These are phyloP conservation scores for Rhododendron kiyosumense DNA, from an alignment of 148 eudicot species.

Conservation along the genomic window DNA sequence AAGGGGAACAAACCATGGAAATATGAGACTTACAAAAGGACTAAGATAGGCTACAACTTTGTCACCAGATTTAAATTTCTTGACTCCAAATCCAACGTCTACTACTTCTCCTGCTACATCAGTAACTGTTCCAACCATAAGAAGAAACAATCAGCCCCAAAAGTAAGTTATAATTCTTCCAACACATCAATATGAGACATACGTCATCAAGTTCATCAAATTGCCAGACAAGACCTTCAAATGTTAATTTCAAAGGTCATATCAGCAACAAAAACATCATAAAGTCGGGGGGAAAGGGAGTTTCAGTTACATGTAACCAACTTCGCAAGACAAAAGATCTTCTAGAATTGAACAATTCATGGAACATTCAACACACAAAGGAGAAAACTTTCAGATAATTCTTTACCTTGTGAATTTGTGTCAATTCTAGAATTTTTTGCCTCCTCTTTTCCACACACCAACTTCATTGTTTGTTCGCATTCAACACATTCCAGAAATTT, in stretches of 20 bases:
- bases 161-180: neutral
- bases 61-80: slow-evolving; percentile 61
- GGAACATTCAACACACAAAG: neutral
- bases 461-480: neutral
- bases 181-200: neutral
- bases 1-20: neutral
- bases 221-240: neutral
- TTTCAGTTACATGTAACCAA: neutral
- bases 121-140: slow-evolving; percentile 31
- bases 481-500: neutral
- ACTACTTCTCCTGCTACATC: slow-evolving; percentile 90
- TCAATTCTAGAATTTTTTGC: neutral
- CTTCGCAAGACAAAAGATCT: no score
- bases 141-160: slow-evolving; percentile 8
- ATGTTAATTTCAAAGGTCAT: neutral
- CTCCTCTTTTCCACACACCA: neutral
- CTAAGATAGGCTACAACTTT: slow-evolving; percentile 56
- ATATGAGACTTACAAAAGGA: slow-evolving; percentile 32
- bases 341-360: neutral
- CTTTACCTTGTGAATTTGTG: neutral
- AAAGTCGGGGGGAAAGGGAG: neutral
- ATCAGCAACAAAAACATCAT: neutral
- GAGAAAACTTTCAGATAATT: neutral
- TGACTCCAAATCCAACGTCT: slow-evolving; percentile 57
- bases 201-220: neutral